Conservation (phyloP, 2,329 filamentous ascomycete genomes). For the Didymella exigua region DNA sequence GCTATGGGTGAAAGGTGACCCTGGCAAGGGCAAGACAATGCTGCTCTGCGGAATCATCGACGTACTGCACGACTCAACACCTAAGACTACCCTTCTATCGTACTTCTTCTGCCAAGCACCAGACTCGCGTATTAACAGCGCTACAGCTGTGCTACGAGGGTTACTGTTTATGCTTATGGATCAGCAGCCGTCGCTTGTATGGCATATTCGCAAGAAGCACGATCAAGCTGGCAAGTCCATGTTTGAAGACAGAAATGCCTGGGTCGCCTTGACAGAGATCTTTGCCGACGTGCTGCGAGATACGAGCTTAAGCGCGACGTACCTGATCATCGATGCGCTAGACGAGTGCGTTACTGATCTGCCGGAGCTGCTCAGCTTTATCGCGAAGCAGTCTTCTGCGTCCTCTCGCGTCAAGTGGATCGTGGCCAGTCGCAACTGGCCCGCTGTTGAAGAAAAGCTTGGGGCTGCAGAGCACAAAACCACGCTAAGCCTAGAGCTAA, state of each 20-base stretch:
- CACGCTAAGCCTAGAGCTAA: constrained; percentile 40
- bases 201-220: constrained; percentile 14
- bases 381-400: not conserved
- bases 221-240: constrained; percentile 1
- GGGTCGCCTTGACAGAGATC: constrained; percentile 33
- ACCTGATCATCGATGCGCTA: constrained; percentile 22
- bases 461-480: constrained; percentile 23
- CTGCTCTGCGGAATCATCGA: constrained; percentile 38
- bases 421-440: constrained; percentile 14
- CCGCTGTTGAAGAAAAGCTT: constrained; percentile 24
- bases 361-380: constrained; percentile 5
- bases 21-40: constrained; percentile 49
- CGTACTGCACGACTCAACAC: constrained; percentile 29
- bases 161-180: constrained; percentile 51
- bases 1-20: constrained; percentile 45
- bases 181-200: constrained; percentile 21
- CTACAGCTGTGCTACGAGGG: constrained; percentile 51
- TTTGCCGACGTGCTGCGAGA: constrained; percentile 51
- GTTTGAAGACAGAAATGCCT: constrained; percentile 19
- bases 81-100: constrained; percentile 5
- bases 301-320: constrained; percentile 6
- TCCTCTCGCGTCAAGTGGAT: constrained; percentile 11
- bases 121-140: constrained; percentile 45
- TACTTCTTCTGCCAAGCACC: constrained; percentile 50
- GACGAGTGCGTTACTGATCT: constrained; percentile 18